A percentile compares a stretch with the other conserved stretches of the same genome.
These are phyloP conservation scores for Stenogyne calaminthoides DNA, from an alignment of 305 asterid species.

Conservation along the genomic window DNA sequence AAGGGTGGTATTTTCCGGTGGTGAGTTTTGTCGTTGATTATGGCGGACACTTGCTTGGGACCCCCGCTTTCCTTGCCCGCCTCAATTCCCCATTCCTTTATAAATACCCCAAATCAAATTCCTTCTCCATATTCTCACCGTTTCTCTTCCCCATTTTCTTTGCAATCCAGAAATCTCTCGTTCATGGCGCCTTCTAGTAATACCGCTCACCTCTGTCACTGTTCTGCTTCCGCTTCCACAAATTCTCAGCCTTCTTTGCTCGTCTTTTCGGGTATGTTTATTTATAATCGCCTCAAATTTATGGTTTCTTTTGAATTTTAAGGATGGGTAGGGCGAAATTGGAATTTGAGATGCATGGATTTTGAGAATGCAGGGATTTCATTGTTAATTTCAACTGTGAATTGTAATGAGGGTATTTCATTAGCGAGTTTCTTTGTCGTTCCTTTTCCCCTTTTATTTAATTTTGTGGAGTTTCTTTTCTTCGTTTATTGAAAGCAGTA, in stretches of 20 bases:
- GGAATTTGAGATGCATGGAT: not conserved
- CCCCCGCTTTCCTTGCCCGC: conserved; percentile 46
- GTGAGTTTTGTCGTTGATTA: conserved; percentile 32
- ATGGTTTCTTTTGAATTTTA: not conserved
- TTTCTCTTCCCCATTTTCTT: conserved; percentile 22
- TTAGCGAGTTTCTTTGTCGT: not conserved
- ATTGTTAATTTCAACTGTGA: not conserved
- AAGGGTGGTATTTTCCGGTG: conserved; percentile 2
- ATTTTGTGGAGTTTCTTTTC: not conserved
- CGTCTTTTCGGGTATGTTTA: conserved; percentile 72
- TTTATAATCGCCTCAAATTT: not conserved
- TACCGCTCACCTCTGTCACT: conserved; percentile 23
- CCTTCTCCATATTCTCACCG: conserved; percentile 33
- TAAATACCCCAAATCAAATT: conserved; percentile 33
- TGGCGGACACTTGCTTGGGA: conserved; percentile 79
- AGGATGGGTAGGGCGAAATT: not conserved
- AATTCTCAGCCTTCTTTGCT: conserved; percentile 64
- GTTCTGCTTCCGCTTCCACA: conserved; percentile 37
- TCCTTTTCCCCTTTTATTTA: not conserved
- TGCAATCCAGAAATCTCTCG: conserved; percentile 31
- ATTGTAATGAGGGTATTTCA: not conserved
- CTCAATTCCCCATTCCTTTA: conserved; percentile 32
- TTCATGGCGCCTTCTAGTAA: conserved; percentile 42
- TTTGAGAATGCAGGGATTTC: conserved; percentile 21
- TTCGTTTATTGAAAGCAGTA: not conserved